Percentiles rank a stretch among this genome's conserved stretches.
phyloP scores from a whole-genome alignment of 2,329 filamentous ascomycete species.

The Diplodia corticola region DNA sequence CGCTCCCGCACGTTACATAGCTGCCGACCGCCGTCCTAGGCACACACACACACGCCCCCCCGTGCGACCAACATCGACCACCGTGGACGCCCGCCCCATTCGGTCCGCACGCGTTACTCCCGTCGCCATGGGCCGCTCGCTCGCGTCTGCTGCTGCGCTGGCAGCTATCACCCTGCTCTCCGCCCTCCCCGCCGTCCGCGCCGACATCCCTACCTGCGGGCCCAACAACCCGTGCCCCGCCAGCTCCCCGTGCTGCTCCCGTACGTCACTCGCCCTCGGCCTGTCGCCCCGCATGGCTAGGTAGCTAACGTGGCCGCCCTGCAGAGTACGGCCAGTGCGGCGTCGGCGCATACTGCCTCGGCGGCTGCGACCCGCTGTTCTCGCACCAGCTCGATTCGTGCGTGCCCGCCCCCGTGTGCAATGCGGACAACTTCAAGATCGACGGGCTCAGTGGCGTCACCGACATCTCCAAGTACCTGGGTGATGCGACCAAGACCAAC shows the following conservation, averaged over 20 bases:
- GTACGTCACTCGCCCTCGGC: constrained; percentile 40
- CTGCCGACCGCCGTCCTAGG: constrained; percentile 2
- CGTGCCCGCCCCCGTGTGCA: constrained; percentile 78
- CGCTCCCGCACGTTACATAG: constrained; percentile 6
- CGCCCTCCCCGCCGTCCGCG: constrained; percentile 32
- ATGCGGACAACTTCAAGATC: constrained; percentile 73
- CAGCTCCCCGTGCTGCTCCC: constrained; percentile 47
- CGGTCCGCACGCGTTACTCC: constrained; percentile 1
- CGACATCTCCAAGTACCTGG: constrained; percentile 79
- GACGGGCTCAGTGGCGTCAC: constrained; percentile 68
- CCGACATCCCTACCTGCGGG: constrained; percentile 42
- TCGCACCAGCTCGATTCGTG: constrained; percentile 84
- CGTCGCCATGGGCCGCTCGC: constrained; percentile 22
- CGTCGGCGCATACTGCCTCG: constrained; percentile 90
- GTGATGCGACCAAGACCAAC: constrained; percentile 74
- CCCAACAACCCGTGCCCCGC: constrained; percentile 65
- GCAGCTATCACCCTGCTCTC: constrained; percentile 28
- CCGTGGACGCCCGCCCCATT: neutral
- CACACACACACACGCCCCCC: neutral
- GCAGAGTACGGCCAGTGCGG: constrained; percentile 90
- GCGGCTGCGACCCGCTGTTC: constrained; percentile 86
- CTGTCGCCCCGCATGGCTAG: constrained; percentile 24
- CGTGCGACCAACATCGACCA: neutral
- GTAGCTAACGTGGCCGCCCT: neutral
- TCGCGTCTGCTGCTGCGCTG: constrained; percentile 19